Conservation (phyloP, 208 protist genomes). For the Strigomonas galati region DNA sequence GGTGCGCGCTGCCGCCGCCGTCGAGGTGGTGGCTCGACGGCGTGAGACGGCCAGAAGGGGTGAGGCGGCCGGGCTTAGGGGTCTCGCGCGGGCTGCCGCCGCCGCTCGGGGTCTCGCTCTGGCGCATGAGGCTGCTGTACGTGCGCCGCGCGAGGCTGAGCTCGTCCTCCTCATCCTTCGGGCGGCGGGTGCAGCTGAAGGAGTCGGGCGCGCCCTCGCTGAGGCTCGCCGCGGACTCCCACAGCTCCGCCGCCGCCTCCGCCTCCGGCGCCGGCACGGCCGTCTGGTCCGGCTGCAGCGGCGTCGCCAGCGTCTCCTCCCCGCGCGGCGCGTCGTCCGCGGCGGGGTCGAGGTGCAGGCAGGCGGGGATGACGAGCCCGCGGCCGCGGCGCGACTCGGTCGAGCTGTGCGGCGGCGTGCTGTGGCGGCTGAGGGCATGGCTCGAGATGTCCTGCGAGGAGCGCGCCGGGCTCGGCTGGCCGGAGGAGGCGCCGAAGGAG, state of each 20-base stretch:
- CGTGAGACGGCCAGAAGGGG: not conserved
- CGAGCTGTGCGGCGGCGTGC: not conserved
- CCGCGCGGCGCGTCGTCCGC: not conserved
- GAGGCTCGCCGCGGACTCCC: conserved; percentile 1
- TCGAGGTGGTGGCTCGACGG: not conserved
- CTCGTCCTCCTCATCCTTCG: not conserved
- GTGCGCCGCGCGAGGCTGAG: no score
- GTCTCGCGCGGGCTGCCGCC: no score
- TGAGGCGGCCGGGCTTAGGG: no score
- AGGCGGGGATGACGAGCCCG: not conserved
- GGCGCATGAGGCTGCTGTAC: no score
- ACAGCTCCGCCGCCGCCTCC: not conserved
- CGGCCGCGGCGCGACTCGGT: not conserved
- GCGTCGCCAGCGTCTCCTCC: not conserved
- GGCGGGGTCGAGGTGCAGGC: not conserved
- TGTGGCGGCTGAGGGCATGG: not conserved
- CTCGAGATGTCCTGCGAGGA: not conserved
- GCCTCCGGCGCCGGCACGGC: not conserved
- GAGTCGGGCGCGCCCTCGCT: conserved; percentile 6
- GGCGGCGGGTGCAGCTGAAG: conserved; percentile 2
- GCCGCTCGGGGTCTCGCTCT: not conserved
- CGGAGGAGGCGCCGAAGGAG: no score
- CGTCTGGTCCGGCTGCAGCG: not conserved
- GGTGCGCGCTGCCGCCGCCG: not conserved
- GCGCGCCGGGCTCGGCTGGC: not conserved